Evolutionary conservation across 2,329 filamentous ascomycete species (phyloP).

Genomic region (Fonsecaea multimorphosa): DNA sequence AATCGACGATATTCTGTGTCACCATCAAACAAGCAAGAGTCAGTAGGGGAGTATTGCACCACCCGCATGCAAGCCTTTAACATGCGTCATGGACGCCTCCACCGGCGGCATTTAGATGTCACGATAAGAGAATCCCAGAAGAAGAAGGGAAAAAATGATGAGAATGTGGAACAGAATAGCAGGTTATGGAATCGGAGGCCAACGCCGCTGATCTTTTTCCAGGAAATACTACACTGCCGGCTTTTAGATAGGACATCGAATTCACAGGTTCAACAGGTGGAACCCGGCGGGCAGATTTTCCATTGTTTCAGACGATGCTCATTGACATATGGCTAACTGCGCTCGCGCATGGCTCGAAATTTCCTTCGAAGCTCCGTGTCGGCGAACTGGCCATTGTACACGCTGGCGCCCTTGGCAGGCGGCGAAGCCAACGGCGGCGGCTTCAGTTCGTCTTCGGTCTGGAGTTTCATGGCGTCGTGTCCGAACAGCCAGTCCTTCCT

Average conservation of each 20-base stretch:
- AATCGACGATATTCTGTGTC: not conserved
- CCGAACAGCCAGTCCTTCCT: slow-evolving; percentile 44
- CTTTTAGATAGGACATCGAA: not conserved
- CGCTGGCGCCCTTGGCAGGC: slow-evolving; percentile 20
- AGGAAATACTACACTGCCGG: not conserved
- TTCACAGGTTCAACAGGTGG: not conserved
- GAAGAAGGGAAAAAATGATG: too few species aligned
- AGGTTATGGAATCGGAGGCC: not conserved
- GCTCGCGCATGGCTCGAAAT: slow-evolving; percentile 13
- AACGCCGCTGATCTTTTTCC: not conserved
- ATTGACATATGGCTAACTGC: not conserved
- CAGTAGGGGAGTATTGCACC: not conserved
- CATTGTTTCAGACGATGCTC: not conserved
- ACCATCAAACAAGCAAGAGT: not conserved
- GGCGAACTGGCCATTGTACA: slow-evolving; percentile 20
- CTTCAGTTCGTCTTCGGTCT: slow-evolving; percentile 9
- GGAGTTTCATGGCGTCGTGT: slow-evolving; percentile 32
- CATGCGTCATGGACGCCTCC: not conserved
- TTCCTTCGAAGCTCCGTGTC: slow-evolving; percentile 19
- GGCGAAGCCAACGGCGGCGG: slow-evolving; percentile 30
- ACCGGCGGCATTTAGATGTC: not conserved
- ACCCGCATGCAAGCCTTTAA: not conserved
- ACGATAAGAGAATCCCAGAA: not conserved
- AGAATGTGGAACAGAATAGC: too few species aligned
- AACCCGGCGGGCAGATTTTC: not conserved